Base-by-base conservation (phyloP, 1,284 basidiomycete genomes). In the Hypsizygus ulmarius region DNA sequence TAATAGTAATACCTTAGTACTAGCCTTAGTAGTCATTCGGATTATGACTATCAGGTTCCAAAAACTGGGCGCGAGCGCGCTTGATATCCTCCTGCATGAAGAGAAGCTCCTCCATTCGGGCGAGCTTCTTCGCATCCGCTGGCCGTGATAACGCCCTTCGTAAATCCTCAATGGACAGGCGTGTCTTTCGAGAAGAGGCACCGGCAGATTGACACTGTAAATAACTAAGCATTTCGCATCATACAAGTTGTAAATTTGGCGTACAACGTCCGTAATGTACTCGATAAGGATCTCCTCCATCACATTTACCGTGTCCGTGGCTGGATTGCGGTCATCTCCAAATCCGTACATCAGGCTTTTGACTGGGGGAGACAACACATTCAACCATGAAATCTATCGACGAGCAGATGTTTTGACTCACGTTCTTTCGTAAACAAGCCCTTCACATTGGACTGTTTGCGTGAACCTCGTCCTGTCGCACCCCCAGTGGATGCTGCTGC, bases 231-330 rank as follows among this genome's bases (percentile, higher is more conserved):
- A 40, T 32, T 3, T 33, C n/a, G 12, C 35, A 8, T 37, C 16
- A 16, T 21, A 16, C 30, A 34, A 28, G 29, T 19, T 32, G 33
- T 1, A 60, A 59, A 47, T 55, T 51, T 35, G 50, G 79, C 83
- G 61, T 64, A 89, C 93, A 37, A 97, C 78, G 59, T 96, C 93
- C 28, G 84, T 82, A 55, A 97, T 90, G 59, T 93, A 95, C 64
- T 95, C 91, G 38, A 95, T 82, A 34, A 95, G 72, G 54, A 97
- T 93, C 63, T 96, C 93, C 64, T 97, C 93, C 86, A 97, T 90
- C 25, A 97, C 87, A 59, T 84, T 86, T 25, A 95, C 87, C 0
- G 89, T 87, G 57, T 96, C 93, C 39, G 81, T 86, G 6, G 89
- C 83, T 0, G 93, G 90, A 56, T 92, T 88, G 14, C 88, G 79